Conservation (phyloP, 129 eudicot genomes). For the Chrysanthemum seticuspe region DNA sequence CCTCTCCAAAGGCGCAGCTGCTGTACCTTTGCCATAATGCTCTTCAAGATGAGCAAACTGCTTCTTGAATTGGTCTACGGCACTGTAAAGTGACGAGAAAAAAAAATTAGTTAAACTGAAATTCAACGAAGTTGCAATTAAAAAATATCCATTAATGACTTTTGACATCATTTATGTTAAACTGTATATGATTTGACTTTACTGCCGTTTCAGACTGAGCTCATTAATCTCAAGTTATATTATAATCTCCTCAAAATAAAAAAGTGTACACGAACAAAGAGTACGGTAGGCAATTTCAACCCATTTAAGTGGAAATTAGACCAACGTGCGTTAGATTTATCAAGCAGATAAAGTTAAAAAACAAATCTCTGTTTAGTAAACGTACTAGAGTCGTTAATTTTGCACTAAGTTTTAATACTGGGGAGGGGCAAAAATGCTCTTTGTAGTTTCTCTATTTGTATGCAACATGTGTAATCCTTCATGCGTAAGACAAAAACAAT, state of each 20-base stretch:
- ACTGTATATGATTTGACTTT: background rate
- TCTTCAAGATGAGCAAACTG: constrained; percentile 98
- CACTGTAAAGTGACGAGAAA: constrained; percentile 45
- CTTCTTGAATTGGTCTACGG: constrained; percentile 97
- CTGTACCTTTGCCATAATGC: constrained; percentile 85
- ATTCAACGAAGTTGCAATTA: background rate
- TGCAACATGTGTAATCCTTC: no score
- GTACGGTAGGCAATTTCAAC: background rate
- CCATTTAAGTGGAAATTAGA: background rate
- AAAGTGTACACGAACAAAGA: background rate
- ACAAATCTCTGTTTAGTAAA: no score
- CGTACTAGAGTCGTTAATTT: no score
- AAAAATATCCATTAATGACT: background rate
- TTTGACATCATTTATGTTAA: background rate
- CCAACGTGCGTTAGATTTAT: background rate
- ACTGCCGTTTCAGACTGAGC: background rate
- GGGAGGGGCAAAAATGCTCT: no score
- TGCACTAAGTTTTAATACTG: no score
- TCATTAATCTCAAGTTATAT: background rate
- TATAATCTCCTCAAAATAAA: background rate
- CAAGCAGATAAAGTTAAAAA: no score
- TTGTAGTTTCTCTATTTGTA: no score
- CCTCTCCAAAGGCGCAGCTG: constrained; percentile 78
- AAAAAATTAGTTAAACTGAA: background rate
- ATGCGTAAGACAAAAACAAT: no score